phyloP scores from a whole-genome alignment of 225 moss, liverwort and hornwort species.

The Pseudoscleropodium purum region DNA sequence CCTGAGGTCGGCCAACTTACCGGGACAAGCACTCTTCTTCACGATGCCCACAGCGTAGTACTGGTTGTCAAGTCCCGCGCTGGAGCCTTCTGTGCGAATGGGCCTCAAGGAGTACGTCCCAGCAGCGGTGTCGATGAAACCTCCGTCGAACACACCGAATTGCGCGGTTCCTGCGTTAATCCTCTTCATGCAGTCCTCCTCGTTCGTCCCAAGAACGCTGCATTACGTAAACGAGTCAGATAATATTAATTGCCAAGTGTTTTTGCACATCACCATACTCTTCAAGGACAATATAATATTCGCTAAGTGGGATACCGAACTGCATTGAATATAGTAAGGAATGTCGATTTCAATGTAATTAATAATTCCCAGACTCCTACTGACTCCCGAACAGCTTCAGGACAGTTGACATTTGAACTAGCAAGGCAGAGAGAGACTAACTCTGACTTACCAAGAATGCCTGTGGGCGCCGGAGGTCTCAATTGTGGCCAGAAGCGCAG shows the following conservation, averaged over 20 bases:
- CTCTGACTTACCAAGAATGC: conserved; percentile 13
- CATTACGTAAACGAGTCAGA: neutral
- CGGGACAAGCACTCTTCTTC: conserved; percentile 10
- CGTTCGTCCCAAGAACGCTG: neutral
- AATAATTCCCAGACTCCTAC: neutral
- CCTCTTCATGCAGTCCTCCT: conserved; percentile 19
- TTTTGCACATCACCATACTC: neutral
- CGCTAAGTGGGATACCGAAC: neutral
- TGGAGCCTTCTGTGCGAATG: conserved; percentile 23
- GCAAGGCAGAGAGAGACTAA: too few relatives aligned
- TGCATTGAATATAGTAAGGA: neutral
- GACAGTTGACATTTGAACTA: neutral
- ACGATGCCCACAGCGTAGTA: conserved; percentile 15
- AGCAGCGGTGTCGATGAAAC: conserved; percentile 13
- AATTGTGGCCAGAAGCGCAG: neutral
- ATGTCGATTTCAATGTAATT: neutral
- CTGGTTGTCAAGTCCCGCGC: conserved; percentile 11
- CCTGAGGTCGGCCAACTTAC: neutral
- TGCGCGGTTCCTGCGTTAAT: conserved; percentile 4
- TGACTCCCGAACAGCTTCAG: neutral
- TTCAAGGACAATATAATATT: neutral
- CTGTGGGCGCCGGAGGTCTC: neutral
- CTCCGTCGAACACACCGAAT: conserved; percentile 10
- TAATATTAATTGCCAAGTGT: neutral
- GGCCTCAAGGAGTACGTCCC: neutral